Evolutionary conservation across 306 rosid genomes (phyloP).

Genomic region (Oxytropis ochrocephala): DNA sequence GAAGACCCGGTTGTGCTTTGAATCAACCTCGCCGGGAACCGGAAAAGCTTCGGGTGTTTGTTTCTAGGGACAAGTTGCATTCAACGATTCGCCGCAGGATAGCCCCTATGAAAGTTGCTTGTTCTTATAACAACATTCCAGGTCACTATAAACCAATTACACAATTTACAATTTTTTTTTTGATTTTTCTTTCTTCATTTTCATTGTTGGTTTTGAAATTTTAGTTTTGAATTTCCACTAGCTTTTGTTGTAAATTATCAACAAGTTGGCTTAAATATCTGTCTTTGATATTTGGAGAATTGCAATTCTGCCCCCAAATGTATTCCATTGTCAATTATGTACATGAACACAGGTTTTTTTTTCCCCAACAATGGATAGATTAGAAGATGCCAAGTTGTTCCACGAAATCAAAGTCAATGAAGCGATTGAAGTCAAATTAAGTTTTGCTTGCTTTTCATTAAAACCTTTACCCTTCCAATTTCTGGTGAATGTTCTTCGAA

Average conservation of each 20-base stretch:
- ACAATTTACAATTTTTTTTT: no score
- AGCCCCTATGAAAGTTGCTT: constrained; percentile 36
- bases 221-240: background rate
- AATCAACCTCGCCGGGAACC: constrained; percentile 27
- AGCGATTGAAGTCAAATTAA: background rate
- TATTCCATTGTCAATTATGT: background rate
- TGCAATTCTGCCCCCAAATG: background rate
- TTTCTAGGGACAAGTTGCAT: constrained; percentile 23
- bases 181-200: background rate
- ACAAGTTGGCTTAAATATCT: background rate
- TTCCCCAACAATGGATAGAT: background rate
- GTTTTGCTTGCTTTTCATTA: background rate
- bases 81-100: constrained; percentile 29
- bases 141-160: constrained; percentile 5
- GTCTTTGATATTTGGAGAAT: background rate
- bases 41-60: constrained; percentile 28
- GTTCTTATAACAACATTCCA: constrained; percentile 53
- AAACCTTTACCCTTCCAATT: background rate
- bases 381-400: background rate
- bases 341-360: background rate
- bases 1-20: constrained; percentile 27
- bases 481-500: background rate
- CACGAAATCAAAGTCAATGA: background rate
- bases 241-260: background rate
- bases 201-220: background rate